Evolutionary conservation across 371 early-diverging fungal species (phyloP).

Genomic region (Syncephalis plumigaleata): DNA sequence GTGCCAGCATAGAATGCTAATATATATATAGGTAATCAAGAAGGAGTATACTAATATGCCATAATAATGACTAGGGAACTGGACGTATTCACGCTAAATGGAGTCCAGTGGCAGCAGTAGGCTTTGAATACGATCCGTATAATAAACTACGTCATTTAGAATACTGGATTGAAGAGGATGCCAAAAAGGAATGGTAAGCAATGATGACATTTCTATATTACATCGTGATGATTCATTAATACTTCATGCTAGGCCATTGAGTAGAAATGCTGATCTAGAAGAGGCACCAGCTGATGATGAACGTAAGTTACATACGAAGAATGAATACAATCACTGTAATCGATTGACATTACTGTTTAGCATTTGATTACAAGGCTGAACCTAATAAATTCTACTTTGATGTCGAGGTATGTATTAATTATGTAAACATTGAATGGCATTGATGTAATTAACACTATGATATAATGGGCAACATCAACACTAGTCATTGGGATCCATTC

Average conservation of each 20-base stretch:
- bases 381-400: slow-evolving; percentile 78
- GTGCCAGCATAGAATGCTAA: no score
- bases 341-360: slow-evolving; percentile 11
- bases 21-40: no score
- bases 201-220: background rate
- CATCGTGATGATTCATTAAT: background rate
- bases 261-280: slow-evolving; percentile 55
- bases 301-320: slow-evolving; percentile 15
- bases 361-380: slow-evolving; percentile 75
- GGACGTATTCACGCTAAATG: slow-evolving; percentile 98
- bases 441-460: background rate
- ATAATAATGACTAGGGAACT: no score
- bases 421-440: background rate
- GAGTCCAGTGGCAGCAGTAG: slow-evolving; percentile 87
- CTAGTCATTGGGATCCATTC: slow-evolving; percentile 72
- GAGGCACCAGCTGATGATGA: slow-evolving; percentile 35
- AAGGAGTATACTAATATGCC: no score
- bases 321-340: background rate
- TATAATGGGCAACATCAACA: no score
- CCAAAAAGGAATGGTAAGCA: slow-evolving; percentile 58
- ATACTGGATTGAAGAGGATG: slow-evolving; percentile 91
- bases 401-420: slow-evolving; percentile 40
- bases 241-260: slow-evolving; percentile 31
- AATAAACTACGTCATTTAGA: slow-evolving; percentile 85
- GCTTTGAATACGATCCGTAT: slow-evolving; percentile 95